phyloP scores from a whole-genome alignment of 257 asterid species.

The Agastache rugosa region DNA sequence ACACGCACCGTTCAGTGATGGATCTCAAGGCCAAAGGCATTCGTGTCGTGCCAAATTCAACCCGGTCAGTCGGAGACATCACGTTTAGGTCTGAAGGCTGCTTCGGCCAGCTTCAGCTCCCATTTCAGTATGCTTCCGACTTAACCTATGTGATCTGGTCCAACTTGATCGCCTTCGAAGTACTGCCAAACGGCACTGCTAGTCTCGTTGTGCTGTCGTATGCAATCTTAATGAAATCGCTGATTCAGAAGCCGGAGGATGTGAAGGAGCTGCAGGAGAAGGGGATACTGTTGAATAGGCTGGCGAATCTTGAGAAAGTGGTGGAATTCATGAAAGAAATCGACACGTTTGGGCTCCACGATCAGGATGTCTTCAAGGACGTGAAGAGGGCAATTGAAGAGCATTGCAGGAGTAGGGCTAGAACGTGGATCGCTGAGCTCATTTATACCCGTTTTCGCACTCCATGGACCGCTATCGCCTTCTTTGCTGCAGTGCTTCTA shows the following conservation, averaged over 20 bases:
- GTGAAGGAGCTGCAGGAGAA: slow-evolving; percentile 18
- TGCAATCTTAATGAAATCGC: not conserved
- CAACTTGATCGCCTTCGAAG: too few species aligned
- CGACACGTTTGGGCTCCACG: not conserved
- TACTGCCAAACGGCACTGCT: too few species aligned
- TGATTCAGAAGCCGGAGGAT: not conserved
- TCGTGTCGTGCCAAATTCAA: not conserved
- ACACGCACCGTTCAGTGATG: not conserved
- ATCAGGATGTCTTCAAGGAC: not conserved
- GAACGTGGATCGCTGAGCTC: not conserved
- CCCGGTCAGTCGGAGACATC: not conserved
- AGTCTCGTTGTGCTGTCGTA: slow-evolving; percentile 5
- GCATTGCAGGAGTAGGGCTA: not conserved
- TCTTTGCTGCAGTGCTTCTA: not conserved
- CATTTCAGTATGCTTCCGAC: too few species aligned
- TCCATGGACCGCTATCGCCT: slow-evolving; percentile 6
- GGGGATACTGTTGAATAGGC: not conserved
- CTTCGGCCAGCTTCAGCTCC: not conserved
- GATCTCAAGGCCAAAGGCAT: not conserved
- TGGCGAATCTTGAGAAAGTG: not conserved
- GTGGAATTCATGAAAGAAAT: not conserved
- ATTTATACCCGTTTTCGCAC: not conserved
- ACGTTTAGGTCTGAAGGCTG: not conserved
- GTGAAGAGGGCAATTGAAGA: not conserved
- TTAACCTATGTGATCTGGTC: too few species aligned